These are phyloP conservation scores for Phytophthora foliorum DNA, from an alignment of 352 stramenopile genomes.

Conservation along the genomic window DNA sequence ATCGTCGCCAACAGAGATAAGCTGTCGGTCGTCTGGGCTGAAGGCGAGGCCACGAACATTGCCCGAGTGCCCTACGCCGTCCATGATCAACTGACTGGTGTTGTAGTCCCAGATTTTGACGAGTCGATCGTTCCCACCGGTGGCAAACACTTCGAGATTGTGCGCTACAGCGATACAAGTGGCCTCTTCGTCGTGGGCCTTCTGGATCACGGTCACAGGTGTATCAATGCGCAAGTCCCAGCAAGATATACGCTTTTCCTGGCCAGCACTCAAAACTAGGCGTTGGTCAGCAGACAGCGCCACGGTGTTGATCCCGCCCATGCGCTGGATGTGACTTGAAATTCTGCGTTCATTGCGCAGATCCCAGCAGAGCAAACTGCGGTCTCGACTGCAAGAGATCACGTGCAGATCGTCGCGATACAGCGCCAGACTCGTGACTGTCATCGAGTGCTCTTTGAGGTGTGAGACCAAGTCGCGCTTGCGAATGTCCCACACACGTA, in stretches of 20 bases:
- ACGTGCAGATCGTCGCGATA: slow-evolving; percentile 93
- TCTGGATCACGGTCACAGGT: slow-evolving; percentile 82
- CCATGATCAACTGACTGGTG: slow-evolving; percentile 67
- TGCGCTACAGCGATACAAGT: slow-evolving; percentile 92
- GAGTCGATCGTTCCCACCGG: slow-evolving; percentile 86
- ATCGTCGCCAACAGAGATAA: slow-evolving; percentile 93
- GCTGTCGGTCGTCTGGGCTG: slow-evolving; percentile 92
- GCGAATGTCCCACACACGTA: slow-evolving; percentile 95
- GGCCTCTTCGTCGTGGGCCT: slow-evolving; percentile 85
- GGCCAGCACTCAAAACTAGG: slow-evolving; percentile 92
- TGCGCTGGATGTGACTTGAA: slow-evolving; percentile 92
- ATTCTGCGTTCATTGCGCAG: slow-evolving; percentile 88
- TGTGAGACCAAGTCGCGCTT: slow-evolving; percentile 92
- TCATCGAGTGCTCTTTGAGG: slow-evolving; percentile 93
- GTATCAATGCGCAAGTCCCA: slow-evolving; percentile 93
- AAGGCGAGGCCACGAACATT: slow-evolving; percentile 84
- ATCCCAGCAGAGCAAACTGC: slow-evolving; percentile 95
- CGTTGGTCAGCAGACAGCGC: slow-evolving; percentile 89
- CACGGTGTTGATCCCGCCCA: slow-evolving; percentile 94
- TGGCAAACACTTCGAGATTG: slow-evolving; percentile 86
- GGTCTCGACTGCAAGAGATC: slow-evolving; percentile 90
- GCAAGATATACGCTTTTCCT: slow-evolving; percentile 94
- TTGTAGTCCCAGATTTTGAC: slow-evolving; percentile 91
- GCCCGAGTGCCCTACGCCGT: slow-evolving; percentile 84
- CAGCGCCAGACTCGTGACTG: slow-evolving; percentile 86